These are phyloP conservation scores for Aspergillus diversus DNA, from an alignment of 495 filamentous ascomycete species.

Conservation along the genomic window DNA sequence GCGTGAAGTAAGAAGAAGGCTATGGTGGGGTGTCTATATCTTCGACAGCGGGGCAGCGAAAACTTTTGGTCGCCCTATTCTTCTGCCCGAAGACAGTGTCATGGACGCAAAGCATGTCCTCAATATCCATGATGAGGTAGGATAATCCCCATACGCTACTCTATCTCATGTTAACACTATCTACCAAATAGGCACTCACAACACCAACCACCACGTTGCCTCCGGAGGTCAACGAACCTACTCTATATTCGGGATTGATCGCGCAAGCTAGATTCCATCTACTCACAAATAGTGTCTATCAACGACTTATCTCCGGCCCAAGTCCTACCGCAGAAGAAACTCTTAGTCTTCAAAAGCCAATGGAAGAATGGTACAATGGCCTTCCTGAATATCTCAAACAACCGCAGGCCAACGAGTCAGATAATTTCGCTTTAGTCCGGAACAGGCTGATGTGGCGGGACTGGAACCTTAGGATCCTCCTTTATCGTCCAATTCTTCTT, in stretches of 20 bases:
- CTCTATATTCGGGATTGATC: slow-evolving; percentile 53
- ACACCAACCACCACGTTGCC: slow-evolving; percentile 47
- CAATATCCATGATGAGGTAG: slow-evolving; percentile 54
- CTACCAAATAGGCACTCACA: slow-evolving; percentile 37
- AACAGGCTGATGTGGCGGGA: slow-evolving; percentile 53
- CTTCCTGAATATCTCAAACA: slow-evolving; percentile 52
- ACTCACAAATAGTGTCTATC: slow-evolving; percentile 54
- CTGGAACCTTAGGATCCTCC: slow-evolving; percentile 56
- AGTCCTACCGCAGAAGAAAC: slow-evolving; percentile 52
- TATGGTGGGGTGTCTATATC: slow-evolving; percentile 55
- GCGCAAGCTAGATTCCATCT: slow-evolving; percentile 54
- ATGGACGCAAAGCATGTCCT: slow-evolving; percentile 52
- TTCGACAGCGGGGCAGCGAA: slow-evolving; percentile 54
- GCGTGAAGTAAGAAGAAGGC: slow-evolving; percentile 47
- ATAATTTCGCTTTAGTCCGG: slow-evolving; percentile 42
- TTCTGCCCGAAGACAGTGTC: slow-evolving; percentile 51
- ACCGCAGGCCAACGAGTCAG: slow-evolving; percentile 34
- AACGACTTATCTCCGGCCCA: slow-evolving; percentile 55
- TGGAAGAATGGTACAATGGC: slow-evolving; percentile 51
- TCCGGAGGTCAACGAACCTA: slow-evolving; percentile 45
- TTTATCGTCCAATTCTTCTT: slow-evolving; percentile 56
- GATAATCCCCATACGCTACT: neutral
- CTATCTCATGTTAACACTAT: slow-evolving; percentile 1
- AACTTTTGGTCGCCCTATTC: slow-evolving; percentile 51
- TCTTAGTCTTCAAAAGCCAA: slow-evolving; percentile 46